Conservation (phyloP, 2,329 filamentous ascomycete genomes). For the Sordariomycetes sp. region DNA sequence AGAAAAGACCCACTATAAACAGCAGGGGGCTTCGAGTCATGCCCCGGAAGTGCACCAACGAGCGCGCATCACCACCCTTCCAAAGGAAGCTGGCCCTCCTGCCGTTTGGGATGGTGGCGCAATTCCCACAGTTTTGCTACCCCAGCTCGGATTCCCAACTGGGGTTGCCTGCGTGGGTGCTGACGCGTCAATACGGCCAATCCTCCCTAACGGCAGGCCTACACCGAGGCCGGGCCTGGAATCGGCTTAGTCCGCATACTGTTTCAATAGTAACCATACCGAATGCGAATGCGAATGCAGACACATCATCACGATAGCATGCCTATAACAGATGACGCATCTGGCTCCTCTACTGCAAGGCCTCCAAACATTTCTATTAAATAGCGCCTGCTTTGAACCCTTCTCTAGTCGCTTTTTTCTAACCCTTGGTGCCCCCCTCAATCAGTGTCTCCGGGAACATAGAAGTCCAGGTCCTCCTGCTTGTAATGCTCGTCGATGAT, state of each 20-base stretch:
- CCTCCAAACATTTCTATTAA: not conserved
- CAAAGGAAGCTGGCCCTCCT: no score
- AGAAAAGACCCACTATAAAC: no score
- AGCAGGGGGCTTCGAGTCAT: no score
- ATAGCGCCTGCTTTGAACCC: not conserved
- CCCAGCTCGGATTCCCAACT: no score
- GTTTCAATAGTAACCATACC: not conserved
- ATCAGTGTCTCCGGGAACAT: slow-evolving; percentile 17
- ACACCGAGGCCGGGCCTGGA: not conserved
- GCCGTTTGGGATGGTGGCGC: no score
- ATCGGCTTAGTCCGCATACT: not conserved
- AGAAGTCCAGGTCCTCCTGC: slow-evolving; percentile 54
- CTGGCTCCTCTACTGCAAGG: not conserved
- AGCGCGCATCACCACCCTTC: no score
- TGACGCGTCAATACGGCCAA: no score
- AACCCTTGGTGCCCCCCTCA: not conserved
- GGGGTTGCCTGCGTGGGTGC: no score
- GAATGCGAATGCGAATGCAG: not conserved
- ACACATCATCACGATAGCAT: not conserved
- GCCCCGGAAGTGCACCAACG: no score
- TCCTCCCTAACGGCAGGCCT: not conserved
- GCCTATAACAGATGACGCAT: not conserved
- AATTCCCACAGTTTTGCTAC: no score
- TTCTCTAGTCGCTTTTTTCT: not conserved
- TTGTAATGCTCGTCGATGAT: slow-evolving; percentile 68